These are phyloP conservation scores for Colletotrichum sp. DNA, from an alignment of 2,329 filamentous ascomycete species.

Conservation along the genomic window DNA sequence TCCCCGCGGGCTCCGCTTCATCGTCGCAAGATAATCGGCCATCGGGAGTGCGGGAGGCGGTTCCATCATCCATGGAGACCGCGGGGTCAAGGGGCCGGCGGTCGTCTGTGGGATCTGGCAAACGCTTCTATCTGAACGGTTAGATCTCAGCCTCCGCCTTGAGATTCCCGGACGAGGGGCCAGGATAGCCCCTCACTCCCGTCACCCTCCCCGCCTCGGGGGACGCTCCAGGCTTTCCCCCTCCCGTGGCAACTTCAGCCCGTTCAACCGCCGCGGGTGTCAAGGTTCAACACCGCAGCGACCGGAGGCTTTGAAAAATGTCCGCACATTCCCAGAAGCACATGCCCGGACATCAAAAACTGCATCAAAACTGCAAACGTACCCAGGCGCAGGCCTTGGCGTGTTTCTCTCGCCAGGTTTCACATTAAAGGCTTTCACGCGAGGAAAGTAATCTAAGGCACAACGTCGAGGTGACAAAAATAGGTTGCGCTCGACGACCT, in stretches of 20 bases:
- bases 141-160: not conserved
- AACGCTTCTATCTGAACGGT: not conserved
- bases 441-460: not conserved
- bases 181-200: not conserved
- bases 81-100: not conserved
- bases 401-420: not conserved
- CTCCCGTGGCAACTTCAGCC: not conserved
- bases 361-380: not conserved
- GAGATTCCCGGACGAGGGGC: not conserved
- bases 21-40: not conserved
- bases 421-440: not conserved
- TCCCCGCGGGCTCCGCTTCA: constrained; percentile 3
- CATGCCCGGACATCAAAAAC: not conserved
- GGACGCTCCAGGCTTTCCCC: not conserved
- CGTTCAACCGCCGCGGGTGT: not conserved
- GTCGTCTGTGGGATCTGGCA: not conserved
- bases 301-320: not conserved
- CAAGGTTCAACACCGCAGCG: not conserved
- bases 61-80: not conserved
- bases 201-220: not conserved
- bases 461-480: not conserved
- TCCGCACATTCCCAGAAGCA: not conserved
- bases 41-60: constrained; percentile 1
- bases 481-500: not conserved
- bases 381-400: not conserved